These are phyloP conservation scores for Kodamaea leandrae DNA, from an alignment of 805 yeast species.

Conservation along the genomic window DNA sequence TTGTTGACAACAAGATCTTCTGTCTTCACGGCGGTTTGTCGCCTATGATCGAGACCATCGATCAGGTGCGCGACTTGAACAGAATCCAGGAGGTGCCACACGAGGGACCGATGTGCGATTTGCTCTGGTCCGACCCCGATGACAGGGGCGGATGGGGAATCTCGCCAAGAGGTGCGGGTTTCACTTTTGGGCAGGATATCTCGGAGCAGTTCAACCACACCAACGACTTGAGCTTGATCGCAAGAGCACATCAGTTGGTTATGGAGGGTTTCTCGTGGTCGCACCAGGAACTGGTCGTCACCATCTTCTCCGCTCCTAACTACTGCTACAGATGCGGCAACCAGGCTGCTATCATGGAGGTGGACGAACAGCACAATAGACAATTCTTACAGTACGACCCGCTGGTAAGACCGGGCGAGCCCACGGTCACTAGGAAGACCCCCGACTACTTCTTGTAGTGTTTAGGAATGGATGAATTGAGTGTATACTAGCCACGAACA, in stretches of 20 bases:
- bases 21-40: constrained; percentile 94
- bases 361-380: constrained; percentile 88
- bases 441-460: constrained; percentile 82
- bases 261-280: constrained; percentile 97
- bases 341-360: constrained; percentile 98
- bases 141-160: constrained; percentile 98
- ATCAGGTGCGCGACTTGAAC: constrained; percentile 86
- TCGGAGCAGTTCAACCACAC: constrained; percentile 91
- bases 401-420: constrained; percentile 95
- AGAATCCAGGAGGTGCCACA: constrained; percentile 96
- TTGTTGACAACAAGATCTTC: constrained; percentile 85
- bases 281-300: constrained; percentile 90
- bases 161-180: constrained; percentile 97
- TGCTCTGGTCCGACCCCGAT: constrained; percentile 96
- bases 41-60: constrained; percentile 91
- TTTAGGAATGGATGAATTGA: too few species aligned
- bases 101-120: constrained; percentile 97
- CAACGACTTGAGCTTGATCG: constrained; percentile 77
- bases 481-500: constrained; percentile 6
- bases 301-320: constrained; percentile 93
- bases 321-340: constrained; percentile 97
- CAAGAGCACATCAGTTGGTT: constrained; percentile 96
- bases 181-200: constrained; percentile 95
- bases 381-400: constrained; percentile 96
- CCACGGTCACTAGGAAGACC: constrained; percentile 93